phyloP scores from a whole-genome alignment of 192 early-diverging fungal genomes.

The Haplosporangium gracile region DNA sequence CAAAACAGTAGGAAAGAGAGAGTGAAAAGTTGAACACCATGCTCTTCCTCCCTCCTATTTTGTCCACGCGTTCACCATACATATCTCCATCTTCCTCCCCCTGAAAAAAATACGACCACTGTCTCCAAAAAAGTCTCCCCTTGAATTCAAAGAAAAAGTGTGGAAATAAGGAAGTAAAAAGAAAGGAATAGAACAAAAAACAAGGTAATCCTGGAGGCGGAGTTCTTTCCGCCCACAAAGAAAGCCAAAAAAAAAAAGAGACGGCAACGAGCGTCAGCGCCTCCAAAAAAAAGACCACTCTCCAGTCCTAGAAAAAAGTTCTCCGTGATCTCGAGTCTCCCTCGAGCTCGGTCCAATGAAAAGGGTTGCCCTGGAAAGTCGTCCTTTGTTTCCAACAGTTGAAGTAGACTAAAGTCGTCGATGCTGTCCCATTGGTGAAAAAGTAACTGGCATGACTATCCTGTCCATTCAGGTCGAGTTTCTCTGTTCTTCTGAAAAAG shows the following conservation, averaged over 20 bases:
- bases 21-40: not conserved
- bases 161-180: not conserved
- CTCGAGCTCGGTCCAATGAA: not conserved
- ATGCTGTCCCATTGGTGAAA: not conserved
- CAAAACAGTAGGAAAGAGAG: not conserved
- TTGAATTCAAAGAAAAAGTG: not conserved
- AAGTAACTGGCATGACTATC: not conserved
- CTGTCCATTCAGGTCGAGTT: not conserved
- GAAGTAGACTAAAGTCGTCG: not conserved
- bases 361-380: not conserved
- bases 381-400: not conserved
- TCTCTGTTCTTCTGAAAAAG: not conserved
- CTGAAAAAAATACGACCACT: not conserved
- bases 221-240: not conserved
- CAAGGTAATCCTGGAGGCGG: slow-evolving; percentile 2
- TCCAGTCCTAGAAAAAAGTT: not conserved
- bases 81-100: not conserved
- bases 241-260: not conserved
- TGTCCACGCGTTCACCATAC: not conserved
- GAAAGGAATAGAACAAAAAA: slow-evolving; percentile 4
- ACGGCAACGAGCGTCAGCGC: not conserved
- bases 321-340: not conserved
- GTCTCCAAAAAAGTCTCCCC: not conserved
- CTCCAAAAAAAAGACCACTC: not conserved
- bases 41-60: not conserved